Conservation (phyloP, 306 rosid genomes). For the Argentina anserina region DNA sequence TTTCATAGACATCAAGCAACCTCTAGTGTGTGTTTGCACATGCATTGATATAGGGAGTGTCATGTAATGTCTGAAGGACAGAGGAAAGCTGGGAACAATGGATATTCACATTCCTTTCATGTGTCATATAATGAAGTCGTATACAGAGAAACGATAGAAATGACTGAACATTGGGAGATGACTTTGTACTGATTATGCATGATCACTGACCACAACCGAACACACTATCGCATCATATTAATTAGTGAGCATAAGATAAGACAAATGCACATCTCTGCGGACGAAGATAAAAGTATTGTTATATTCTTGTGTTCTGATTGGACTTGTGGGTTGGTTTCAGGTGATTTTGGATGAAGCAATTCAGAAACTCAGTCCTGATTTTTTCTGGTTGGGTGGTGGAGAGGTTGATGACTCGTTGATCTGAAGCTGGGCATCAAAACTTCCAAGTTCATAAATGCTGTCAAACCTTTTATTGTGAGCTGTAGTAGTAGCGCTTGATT, state of each 20-base stretch:
- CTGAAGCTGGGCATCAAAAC: constrained; percentile 58
- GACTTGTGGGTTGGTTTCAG: constrained; percentile 44
- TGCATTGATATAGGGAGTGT: constrained; percentile 10
- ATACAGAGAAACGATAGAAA: neutral
- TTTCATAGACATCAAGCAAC: constrained; percentile 13
- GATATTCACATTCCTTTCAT: neutral
- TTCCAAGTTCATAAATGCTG: constrained; percentile 56
- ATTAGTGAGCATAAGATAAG: neutral
- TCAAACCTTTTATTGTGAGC: constrained; percentile 66
- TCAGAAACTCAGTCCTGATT: constrained; percentile 70
- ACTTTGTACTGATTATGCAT: neutral
- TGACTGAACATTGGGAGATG: neutral
- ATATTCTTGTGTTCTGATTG: neutral
- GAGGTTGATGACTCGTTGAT: constrained; percentile 45
- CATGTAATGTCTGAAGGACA: neutral
- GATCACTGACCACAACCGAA: neutral
- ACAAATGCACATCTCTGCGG: neutral
- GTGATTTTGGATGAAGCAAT: constrained; percentile 89
- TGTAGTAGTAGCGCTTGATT: constrained; percentile 59
- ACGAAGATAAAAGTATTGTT: neutral
- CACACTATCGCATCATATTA: neutral
- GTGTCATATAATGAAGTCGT: neutral
- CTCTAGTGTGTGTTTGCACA: constrained; percentile 16
- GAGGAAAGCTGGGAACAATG: constrained; percentile 3
- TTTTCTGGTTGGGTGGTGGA: constrained; percentile 98